Evolutionary conservation across 805 yeast genomes (phyloP).

Genomic region (Cyberlindnera subsufficiens): DNA sequence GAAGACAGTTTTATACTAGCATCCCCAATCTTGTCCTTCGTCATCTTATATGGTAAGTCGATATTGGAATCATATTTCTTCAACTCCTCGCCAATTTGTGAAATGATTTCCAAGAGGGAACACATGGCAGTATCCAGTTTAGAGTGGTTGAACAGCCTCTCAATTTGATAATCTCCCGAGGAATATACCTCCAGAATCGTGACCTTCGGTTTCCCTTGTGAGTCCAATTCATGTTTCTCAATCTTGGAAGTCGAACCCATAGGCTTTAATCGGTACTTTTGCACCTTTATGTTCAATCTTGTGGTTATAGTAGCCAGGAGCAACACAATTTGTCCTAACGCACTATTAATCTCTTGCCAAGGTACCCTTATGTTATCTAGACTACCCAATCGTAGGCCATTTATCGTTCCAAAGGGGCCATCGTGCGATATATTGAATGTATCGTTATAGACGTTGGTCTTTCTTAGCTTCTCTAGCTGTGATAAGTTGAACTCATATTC

Average conservation of each 20-base stretch:
- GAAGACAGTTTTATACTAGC: constrained; percentile 66
- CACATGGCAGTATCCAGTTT: constrained; percentile 78
- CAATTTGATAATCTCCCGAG: constrained; percentile 67
- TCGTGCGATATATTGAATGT: constrained; percentile 80
- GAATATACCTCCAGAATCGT: constrained; percentile 44
- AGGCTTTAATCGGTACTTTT: constrained; percentile 64
- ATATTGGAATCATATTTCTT: constrained; percentile 44
- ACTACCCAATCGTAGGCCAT: constrained; percentile 77
- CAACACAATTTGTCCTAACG: constrained; percentile 77
- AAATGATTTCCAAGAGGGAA: constrained; percentile 60
- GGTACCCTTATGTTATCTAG: constrained; percentile 56
- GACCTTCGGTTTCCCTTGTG: constrained; percentile 27
- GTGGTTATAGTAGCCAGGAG: constrained; percentile 59
- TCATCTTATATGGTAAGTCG: constrained; percentile 71
- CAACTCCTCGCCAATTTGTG: constrained; percentile 25
- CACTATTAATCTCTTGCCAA: constrained; percentile 90
- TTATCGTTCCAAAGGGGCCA: constrained; percentile 82
- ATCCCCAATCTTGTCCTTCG: constrained; percentile 70
- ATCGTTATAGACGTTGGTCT: constrained; percentile 76
- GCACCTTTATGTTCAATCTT: constrained; percentile 48
- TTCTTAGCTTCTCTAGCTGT: constrained; percentile 65
- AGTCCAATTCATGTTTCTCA: constrained; percentile 43
- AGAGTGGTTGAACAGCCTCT: constrained; percentile 66
- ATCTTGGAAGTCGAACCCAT: constrained; percentile 81
- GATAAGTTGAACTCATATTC: constrained; percentile 56